Conservation (phyloP, 1,284 basidiomycete species). For the Coniferiporia sulphurascens region DNA sequence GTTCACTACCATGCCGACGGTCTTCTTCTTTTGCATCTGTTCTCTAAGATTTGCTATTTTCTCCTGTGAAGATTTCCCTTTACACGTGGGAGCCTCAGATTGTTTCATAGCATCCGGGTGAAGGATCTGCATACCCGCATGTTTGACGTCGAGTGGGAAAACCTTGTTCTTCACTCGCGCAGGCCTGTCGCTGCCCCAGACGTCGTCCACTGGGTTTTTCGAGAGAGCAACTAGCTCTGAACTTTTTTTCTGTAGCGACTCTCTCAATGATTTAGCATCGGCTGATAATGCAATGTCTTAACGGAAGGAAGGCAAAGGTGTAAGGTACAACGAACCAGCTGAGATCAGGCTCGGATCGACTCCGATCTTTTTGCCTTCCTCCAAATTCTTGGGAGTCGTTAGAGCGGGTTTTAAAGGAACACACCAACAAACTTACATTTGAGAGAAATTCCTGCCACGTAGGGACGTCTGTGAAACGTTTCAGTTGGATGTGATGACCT, state of each 20-base stretch:
- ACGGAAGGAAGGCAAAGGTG: not conserved
- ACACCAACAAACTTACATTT: constrained; percentile 43
- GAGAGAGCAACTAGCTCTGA: constrained; percentile 61
- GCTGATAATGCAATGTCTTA: constrained; percentile 31
- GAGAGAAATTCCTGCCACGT: constrained; percentile 86
- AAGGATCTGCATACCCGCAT: constrained; percentile 41
- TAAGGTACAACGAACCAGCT: constrained; percentile 36
- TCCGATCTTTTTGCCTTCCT: constrained; percentile 62
- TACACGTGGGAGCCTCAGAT: not conserved
- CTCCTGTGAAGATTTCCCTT: constrained; percentile 58
- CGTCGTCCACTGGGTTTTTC: constrained; percentile 76
- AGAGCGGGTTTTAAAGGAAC: not conserved
- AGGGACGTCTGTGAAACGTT: constrained; percentile 58
- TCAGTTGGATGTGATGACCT: constrained; percentile 10
- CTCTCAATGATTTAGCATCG: constrained; percentile 54
- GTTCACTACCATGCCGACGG: constrained; percentile 67
- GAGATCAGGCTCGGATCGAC: constrained; percentile 78
- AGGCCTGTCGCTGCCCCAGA: constrained; percentile 76
- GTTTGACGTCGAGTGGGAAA: constrained; percentile 67
- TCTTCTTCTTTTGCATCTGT: constrained; percentile 60
- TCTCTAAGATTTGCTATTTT: constrained; percentile 70
- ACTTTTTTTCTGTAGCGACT: constrained; percentile 44
- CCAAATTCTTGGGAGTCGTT: constrained; percentile 48
- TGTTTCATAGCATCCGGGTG: too few relatives aligned
- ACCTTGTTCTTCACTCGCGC: constrained; percentile 65